Conservation (phyloP, 2,329 filamentous ascomycete genomes). For the Salinomyces thailandicus region DNA sequence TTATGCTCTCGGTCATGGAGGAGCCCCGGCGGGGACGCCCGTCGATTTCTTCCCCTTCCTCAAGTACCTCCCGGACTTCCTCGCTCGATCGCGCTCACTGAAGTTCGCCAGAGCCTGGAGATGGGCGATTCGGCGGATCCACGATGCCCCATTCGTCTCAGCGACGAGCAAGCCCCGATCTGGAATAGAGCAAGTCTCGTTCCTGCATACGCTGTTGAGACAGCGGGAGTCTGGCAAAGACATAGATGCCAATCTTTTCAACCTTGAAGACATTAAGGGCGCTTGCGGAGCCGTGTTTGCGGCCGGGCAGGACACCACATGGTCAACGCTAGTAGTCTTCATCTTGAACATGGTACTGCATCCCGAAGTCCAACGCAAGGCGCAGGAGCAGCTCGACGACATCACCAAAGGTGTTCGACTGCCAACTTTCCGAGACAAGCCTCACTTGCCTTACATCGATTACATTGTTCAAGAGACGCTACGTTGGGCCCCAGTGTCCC, state of each 20-base stretch:
- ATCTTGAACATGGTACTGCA: constrained; percentile 23
- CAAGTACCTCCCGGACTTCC: constrained; percentile 32
- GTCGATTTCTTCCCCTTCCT: constrained; percentile 42
- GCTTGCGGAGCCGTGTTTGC: constrained; percentile 32
- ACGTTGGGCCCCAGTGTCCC: constrained; percentile 25
- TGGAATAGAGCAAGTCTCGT: constrained; percentile 31
- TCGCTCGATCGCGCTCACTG: constrained; percentile 18
- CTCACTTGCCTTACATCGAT: constrained; percentile 23
- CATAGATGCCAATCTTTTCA: constrained; percentile 24
- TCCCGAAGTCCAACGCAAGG: constrained; percentile 22
- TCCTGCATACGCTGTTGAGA: constrained; percentile 31
- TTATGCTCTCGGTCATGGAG: constrained; percentile 32
- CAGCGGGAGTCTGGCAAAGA: constrained; percentile 25
- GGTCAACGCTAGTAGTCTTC: constrained; percentile 12
- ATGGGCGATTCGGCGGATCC: constrained; percentile 22
- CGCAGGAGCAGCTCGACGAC: constrained; percentile 24
- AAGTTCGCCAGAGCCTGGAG: constrained; percentile 26
- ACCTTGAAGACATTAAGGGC: constrained; percentile 32
- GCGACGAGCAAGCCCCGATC: constrained; percentile 7
- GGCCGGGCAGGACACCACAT: constrained; percentile 28
- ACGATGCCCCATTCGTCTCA: constrained; percentile 32
- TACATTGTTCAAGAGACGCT: constrained; percentile 27
- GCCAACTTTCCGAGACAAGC: constrained; percentile 21
- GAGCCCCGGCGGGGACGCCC: constrained; percentile 34
- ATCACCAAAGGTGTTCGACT: constrained; percentile 21